Evolutionary conservation across 257 asterid genomes (phyloP).

Genomic region (Gentiana dahurica): DNA sequence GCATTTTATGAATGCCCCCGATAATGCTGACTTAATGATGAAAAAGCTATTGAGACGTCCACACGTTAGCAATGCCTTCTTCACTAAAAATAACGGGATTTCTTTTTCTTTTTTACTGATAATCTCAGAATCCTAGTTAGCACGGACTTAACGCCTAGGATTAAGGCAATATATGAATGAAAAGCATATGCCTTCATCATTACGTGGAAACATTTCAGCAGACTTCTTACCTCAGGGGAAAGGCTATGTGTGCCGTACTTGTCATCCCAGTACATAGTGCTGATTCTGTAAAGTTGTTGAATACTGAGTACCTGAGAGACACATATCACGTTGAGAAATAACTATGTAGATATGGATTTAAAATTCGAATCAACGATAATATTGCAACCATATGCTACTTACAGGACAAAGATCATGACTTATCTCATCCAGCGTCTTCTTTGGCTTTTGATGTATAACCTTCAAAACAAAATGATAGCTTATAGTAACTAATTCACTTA

Average conservation of each 20-base stretch:
- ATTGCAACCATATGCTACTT: slow-evolving; percentile 20
- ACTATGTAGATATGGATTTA: neutral
- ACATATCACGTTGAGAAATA: slow-evolving; percentile 9
- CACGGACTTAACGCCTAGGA: too few relatives aligned
- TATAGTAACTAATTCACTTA: neutral
- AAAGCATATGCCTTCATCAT: too few relatives aligned
- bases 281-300: slow-evolving; percentile 96
- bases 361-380: neutral
- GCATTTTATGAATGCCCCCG: too few relatives aligned
- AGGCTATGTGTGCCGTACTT: slow-evolving; percentile 97
- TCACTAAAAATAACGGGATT: too few relatives aligned
- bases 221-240: slow-evolving; percentile 65
- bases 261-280: slow-evolving; percentile 99
- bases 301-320: slow-evolving; percentile 72
- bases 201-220: too few relatives aligned
- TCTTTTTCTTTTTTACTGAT: too few relatives aligned
- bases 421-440: slow-evolving; percentile 89
- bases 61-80: too few relatives aligned
- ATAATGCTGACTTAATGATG: too few relatives aligned
- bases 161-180: too few relatives aligned
- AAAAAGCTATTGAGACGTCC: too few relatives aligned
- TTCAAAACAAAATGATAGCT: slow-evolving; percentile 17
- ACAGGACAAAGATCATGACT: slow-evolving; percentile 98
- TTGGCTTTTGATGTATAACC: slow-evolving; percentile 99
- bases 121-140: too few relatives aligned